phyloP scores from a whole-genome alignment of 306 rosid species.

The Sindora glabra region DNA sequence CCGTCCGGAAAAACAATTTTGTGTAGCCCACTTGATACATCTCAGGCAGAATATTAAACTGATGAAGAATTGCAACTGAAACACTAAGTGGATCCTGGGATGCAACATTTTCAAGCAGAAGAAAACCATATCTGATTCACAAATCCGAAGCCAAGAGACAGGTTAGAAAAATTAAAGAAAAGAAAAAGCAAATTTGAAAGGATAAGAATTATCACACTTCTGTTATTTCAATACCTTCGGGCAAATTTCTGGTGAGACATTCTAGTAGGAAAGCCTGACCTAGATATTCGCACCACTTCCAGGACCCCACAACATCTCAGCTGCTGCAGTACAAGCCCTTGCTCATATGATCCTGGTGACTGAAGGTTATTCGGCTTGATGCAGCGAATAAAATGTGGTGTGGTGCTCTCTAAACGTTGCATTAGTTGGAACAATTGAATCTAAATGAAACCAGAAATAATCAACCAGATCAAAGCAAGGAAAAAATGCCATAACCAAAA shows the following conservation, averaged over 20 bases:
- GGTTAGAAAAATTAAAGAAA: constrained; percentile 12
- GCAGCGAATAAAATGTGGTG: constrained; percentile 98
- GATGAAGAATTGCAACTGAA: constrained; percentile 98
- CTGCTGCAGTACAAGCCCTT: constrained; percentile 93
- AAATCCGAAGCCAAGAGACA: constrained; percentile 13
- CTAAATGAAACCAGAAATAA: constrained; percentile 37
- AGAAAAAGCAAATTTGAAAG: neutral
- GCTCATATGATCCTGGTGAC: constrained; percentile 90
- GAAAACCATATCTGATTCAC: constrained; percentile 90
- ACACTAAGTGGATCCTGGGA: constrained; percentile 93
- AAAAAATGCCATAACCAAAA: neutral
- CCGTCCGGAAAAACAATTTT: constrained; percentile 91
- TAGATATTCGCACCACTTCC: constrained; percentile 96
- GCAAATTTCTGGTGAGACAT: constrained; percentile 95
- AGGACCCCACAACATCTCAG: constrained; percentile 96
- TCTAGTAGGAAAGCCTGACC: constrained; percentile 98
- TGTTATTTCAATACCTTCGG: constrained; percentile 50
- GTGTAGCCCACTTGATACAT: constrained; percentile 99
- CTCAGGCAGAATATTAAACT: constrained; percentile 89
- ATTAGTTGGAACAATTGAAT: constrained; percentile 88
- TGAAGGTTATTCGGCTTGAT: constrained; percentile 95
- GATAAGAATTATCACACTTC: constrained; percentile 1
- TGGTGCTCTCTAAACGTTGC: constrained; percentile 92
- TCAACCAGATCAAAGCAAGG: constrained; percentile 10
- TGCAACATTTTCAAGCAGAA: constrained; percentile 73